Percentiles rank a stretch among this genome's conserved stretches.
Conservation (phyloP, 2,329 filamentous ascomycete genomes). For the Aspergillus sp. region DNA sequence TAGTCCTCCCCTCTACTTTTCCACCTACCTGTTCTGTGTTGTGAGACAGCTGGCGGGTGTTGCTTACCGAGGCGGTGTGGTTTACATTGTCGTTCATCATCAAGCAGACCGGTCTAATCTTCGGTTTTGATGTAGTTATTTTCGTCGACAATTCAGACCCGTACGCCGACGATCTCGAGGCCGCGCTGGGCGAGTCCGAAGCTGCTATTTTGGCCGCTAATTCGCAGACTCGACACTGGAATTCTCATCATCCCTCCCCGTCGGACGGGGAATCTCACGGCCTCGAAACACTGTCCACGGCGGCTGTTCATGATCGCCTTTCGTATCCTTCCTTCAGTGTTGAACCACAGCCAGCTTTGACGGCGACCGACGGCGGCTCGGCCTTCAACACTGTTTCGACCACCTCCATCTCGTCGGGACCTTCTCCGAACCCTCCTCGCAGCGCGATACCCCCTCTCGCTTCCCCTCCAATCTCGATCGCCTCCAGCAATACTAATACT, state of each 20-base stretch:
- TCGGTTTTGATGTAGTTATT: constrained; percentile 45
- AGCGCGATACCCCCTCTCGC: constrained; percentile 33
- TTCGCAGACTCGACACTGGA: constrained; percentile 34
- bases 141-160: constrained; percentile 64
- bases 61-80: neutral
- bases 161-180: constrained; percentile 53
- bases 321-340: constrained; percentile 24
- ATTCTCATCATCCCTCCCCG: constrained; percentile 24
- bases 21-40: neutral
- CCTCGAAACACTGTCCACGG: constrained; percentile 55
- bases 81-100: neutral
- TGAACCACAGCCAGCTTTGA: constrained; percentile 27
- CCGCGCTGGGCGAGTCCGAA: constrained; percentile 33
- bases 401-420: constrained; percentile 23
- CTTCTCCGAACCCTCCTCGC: constrained; percentile 35
- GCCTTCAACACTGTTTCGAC: constrained; percentile 22
- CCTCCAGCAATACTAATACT: constrained; percentile 37
- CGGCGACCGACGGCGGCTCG: constrained; percentile 15
- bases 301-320: constrained; percentile 46
- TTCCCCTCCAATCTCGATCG: constrained; percentile 46
- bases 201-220: constrained; percentile 29
- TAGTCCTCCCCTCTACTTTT: constrained; percentile 27
- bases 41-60: neutral
- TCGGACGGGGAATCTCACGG: constrained; percentile 47
- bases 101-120: constrained; percentile 3